Evolutionary conservation across 306 rosid genomes (phyloP).

Genomic region (Dicorynia guianensis): DNA sequence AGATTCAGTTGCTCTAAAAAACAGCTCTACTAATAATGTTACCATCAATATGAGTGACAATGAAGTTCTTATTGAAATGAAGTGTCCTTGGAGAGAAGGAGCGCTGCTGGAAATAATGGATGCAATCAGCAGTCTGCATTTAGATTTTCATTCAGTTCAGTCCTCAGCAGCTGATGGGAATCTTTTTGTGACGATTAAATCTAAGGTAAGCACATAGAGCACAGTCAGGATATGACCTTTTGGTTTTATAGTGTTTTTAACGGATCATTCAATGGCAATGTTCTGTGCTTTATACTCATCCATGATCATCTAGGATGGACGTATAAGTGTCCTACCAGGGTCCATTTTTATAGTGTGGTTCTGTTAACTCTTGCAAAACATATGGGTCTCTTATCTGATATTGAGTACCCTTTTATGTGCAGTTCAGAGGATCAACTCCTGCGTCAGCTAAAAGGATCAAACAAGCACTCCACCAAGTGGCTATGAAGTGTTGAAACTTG

Average conservation of each 20-base stretch:
- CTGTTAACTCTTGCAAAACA: background rate
- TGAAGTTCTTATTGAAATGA: conserved; percentile 64
- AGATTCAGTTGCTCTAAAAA: conserved; percentile 41
- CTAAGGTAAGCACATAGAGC: conserved; percentile 57
- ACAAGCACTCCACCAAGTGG: conserved; percentile 50
- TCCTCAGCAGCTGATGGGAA: conserved; percentile 70
- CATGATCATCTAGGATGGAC: background rate
- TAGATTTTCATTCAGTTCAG: conserved; percentile 78
- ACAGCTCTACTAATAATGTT: conserved; percentile 48
- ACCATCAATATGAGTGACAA: conserved; percentile 50
- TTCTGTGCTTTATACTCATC: background rate
- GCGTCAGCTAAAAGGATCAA: conserved; percentile 50
- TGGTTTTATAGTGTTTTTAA: conserved; percentile 19
- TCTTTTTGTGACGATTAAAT: conserved; percentile 64
- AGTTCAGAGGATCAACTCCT: conserved; percentile 46
- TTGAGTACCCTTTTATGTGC: conserved; percentile 32
- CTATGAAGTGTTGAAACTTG: conserved; percentile 44
- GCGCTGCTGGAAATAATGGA: conserved; percentile 72
- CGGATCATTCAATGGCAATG: background rate
- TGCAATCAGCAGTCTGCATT: conserved; percentile 54
- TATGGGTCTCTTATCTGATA: conserved; percentile 2
- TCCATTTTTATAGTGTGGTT: background rate
- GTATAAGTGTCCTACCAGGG: background rate
- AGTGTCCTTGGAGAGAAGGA: conserved; percentile 64
- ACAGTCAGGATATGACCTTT: background rate